A percentile compares a stretch with the other conserved stretches of the same genome.
phyloP scores from a whole-genome alignment of 345 rosid species.

The Eutrema heterophyllum region DNA sequence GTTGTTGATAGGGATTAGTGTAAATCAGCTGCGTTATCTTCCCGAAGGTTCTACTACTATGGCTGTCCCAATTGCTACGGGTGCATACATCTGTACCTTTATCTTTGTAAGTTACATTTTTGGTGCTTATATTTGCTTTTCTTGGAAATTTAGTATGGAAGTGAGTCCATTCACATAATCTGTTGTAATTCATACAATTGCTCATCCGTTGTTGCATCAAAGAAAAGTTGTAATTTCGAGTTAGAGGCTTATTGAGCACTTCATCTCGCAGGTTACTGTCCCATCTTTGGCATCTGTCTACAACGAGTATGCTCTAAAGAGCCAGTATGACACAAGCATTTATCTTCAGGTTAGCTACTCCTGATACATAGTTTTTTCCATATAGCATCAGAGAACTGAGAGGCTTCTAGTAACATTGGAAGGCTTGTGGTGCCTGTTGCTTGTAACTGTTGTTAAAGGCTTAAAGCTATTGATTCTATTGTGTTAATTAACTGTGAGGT shows the following conservation, averaged over 20 bases:
- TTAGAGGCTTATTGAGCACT: slow-evolving; percentile 24
- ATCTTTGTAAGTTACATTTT: slow-evolving; percentile 67
- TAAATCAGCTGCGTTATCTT: slow-evolving; percentile 84
- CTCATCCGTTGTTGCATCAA: neutral
- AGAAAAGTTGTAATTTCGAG: neutral
- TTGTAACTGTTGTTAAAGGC: neutral
- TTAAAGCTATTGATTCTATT: neutral
- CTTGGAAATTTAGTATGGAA: slow-evolving; percentile 4
- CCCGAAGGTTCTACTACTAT: slow-evolving; percentile 74
- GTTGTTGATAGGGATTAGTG: slow-evolving; percentile 85
- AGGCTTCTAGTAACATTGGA: neutral
- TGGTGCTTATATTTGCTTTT: neutral
- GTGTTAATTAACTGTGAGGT: neutral
- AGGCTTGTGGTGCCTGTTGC: neutral
- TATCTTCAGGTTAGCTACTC: slow-evolving; percentile 79
- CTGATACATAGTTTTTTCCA: neutral
- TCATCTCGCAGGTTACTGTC: slow-evolving; percentile 65
- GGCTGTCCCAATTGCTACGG: slow-evolving; percentile 74
- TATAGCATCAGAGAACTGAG: neutral
- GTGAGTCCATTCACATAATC: slow-evolving; percentile 4
- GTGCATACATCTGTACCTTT: slow-evolving; percentile 80
- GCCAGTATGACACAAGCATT: slow-evolving; percentile 96
- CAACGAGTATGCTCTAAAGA: slow-evolving; percentile 96
- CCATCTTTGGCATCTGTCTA: slow-evolving; percentile 96
- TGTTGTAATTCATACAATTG: neutral